Percentiles rank a stretch among this genome's conserved stretches.
phyloP scores from a whole-genome alignment of 2,329 filamentous ascomycete genomes.

The Sporothrix curviconia region DNA sequence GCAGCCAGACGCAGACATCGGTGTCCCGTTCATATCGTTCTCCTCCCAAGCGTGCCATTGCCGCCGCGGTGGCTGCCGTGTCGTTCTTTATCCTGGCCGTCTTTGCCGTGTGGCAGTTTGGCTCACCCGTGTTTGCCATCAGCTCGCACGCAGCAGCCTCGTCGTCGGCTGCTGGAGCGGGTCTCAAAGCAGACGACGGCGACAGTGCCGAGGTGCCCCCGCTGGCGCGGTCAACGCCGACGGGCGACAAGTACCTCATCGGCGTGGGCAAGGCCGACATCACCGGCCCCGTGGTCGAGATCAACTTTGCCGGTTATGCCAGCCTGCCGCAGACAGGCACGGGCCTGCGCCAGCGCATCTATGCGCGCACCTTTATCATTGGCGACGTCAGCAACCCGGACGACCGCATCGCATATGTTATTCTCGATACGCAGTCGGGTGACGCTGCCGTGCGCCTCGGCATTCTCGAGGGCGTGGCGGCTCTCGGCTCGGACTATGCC shows the following conservation, averaged over 20 bases:
- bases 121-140: neutral
- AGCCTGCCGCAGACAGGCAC: constrained; percentile 74
- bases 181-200: neutral
- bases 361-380: constrained; percentile 84
- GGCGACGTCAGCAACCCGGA: constrained; percentile 58
- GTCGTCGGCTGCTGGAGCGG: neutral
- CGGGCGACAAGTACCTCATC: constrained; percentile 42
- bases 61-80: constrained; percentile 20
- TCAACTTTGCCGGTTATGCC: constrained; percentile 90
- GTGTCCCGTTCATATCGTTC: no score
- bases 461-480: constrained; percentile 68
- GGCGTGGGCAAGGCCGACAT: constrained; percentile 54
- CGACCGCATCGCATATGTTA: constrained; percentile 78
- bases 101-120: constrained; percentile 25
- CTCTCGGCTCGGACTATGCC: constrained; percentile 64
- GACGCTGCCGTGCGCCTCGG: constrained; percentile 84
- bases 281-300: constrained; percentile 74
- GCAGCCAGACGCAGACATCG: neutral
- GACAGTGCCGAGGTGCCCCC: constrained; percentile 2
- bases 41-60: constrained; percentile 19
- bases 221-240: constrained; percentile 20
- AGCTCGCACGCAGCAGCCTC: neutral
- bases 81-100: constrained; percentile 31
- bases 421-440: constrained; percentile 79
- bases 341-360: constrained; percentile 79